Conservation (phyloP, 345 rosid genomes). For the Stellera chamaejasme region DNA sequence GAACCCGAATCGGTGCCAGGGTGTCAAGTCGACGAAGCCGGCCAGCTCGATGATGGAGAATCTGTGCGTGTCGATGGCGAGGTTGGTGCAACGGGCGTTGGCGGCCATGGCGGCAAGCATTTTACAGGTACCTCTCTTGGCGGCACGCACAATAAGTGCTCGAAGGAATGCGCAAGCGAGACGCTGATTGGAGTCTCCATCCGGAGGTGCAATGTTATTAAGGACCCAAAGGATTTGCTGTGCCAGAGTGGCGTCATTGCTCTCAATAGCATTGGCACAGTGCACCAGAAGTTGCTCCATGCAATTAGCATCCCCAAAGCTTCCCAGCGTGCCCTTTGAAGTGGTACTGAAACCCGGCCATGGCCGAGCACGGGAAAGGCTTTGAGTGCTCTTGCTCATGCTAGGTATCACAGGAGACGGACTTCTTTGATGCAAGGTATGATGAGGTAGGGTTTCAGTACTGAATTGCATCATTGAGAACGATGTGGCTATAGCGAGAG, state of each 20-base stretch:
- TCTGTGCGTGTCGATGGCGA: slow-evolving; percentile 37
- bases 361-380: slow-evolving; percentile 35
- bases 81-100: slow-evolving; percentile 24
- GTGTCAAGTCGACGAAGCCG: slow-evolving; percentile 78
- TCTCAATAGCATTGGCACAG: slow-evolving; percentile 86
- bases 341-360: slow-evolving; percentile 57
- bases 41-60: slow-evolving; percentile 84
- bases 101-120: slow-evolving; percentile 48
- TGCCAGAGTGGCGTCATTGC: slow-evolving; percentile 68
- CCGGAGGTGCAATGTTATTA: slow-evolving; percentile 78
- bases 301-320: slow-evolving; percentile 68
- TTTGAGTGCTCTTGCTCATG: slow-evolving; percentile 38
- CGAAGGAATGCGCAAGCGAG: slow-evolving; percentile 62
- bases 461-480: slow-evolving; percentile 46
- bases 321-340: slow-evolving; percentile 33
- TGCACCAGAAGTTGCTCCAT: slow-evolving; percentile 86
- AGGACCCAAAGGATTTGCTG: slow-evolving; percentile 92
- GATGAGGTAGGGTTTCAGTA: slow-evolving; percentile 45
- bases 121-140: slow-evolving; percentile 51
- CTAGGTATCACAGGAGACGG: slow-evolving; percentile 13
- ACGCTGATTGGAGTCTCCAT: slow-evolving; percentile 84
- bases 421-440: slow-evolving; percentile 24
- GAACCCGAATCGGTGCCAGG: slow-evolving; percentile 95
- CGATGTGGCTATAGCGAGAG: neutral
- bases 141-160: slow-evolving; percentile 75